phyloP scores from a whole-genome alignment of 257 asterid genomes.

The Cinchona pubescens region DNA sequence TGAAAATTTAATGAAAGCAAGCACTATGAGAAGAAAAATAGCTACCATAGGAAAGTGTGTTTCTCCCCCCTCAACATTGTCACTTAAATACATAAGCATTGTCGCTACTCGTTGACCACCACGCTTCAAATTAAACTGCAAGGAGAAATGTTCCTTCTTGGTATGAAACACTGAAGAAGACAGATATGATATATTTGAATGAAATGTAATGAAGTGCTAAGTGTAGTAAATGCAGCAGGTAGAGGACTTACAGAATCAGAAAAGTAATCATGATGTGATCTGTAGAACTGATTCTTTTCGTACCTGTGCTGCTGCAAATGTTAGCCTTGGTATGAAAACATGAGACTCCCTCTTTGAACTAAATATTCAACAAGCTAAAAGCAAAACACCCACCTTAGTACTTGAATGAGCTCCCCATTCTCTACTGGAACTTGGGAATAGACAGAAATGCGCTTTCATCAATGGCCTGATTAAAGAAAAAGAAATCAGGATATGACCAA shows the following conservation, averaged over 20 bases:
- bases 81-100: constrained; percentile 65
- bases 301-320: constrained; percentile 88
- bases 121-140: constrained; percentile 58
- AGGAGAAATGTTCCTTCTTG: constrained; percentile 15
- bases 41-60: constrained; percentile 63
- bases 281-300: constrained; percentile 69
- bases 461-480: constrained; percentile 53
- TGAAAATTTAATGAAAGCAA: constrained; percentile 4
- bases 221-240: background rate
- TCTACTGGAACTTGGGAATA: constrained; percentile 75
- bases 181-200: background rate
- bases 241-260: constrained; percentile 59
- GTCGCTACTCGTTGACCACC: constrained; percentile 81
- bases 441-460: constrained; percentile 82
- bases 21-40: constrained; percentile 5
- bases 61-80: constrained; percentile 76
- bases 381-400: constrained; percentile 52
- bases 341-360: constrained; percentile 22
- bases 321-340: constrained; percentile 56
- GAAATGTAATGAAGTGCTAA: constrained; percentile 9
- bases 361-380: constrained; percentile 20
- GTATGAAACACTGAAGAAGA: background rate
- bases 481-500: no score
- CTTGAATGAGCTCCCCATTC: constrained; percentile 90
- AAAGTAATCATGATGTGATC: constrained; percentile 83